A percentile compares a stretch with the other conserved stretches of the same genome.
Evolutionary conservation across 2,329 filamentous ascomycete genomes (phyloP).

Genomic region (Aspergillus unguis): DNA sequence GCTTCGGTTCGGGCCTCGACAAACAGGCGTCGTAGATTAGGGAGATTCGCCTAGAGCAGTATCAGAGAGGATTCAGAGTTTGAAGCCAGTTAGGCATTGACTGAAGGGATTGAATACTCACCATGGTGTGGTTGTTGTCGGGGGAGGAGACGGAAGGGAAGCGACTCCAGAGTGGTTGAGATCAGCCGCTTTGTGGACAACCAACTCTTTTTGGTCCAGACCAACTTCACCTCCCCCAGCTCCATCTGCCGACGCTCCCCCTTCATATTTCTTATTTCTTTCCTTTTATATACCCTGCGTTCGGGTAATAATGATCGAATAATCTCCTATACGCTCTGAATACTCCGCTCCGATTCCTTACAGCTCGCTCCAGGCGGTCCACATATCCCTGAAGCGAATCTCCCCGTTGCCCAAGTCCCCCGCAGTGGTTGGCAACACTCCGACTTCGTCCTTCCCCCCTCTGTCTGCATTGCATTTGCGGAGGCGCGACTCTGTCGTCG

Average conservation of each 20-base stretch:
- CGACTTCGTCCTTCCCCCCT: constrained; percentile 2
- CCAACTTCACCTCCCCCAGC: constrained; percentile 9
- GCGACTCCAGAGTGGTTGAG: background rate
- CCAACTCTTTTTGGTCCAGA: constrained; percentile 13
- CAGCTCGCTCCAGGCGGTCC: constrained; percentile 10
- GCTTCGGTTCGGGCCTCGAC: constrained; percentile 89
- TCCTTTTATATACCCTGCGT: background rate
- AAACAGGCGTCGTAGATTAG: constrained; percentile 92
- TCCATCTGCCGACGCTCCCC: background rate
- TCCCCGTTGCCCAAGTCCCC: constrained; percentile 26
- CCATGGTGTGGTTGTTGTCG: constrained; percentile 19
- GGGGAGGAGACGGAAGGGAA: background rate
- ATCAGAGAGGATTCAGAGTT: background rate
- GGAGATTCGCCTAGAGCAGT: constrained; percentile 54
- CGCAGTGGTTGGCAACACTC: constrained; percentile 26
- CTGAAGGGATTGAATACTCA: background rate
- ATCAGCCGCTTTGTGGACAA: constrained; percentile 14
- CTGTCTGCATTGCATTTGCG: constrained; percentile 21
- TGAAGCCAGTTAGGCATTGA: background rate
- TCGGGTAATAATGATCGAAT: constrained; percentile 1
- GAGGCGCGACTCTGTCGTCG: constrained; percentile 37
- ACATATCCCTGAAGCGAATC: constrained; percentile 29
- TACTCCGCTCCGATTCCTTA: constrained; percentile 10
- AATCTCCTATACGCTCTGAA: background rate
- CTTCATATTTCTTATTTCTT: background rate